phyloP scores from a whole-genome alignment of 2,329 filamentous ascomycete species.

The Penicillium italicum region DNA sequence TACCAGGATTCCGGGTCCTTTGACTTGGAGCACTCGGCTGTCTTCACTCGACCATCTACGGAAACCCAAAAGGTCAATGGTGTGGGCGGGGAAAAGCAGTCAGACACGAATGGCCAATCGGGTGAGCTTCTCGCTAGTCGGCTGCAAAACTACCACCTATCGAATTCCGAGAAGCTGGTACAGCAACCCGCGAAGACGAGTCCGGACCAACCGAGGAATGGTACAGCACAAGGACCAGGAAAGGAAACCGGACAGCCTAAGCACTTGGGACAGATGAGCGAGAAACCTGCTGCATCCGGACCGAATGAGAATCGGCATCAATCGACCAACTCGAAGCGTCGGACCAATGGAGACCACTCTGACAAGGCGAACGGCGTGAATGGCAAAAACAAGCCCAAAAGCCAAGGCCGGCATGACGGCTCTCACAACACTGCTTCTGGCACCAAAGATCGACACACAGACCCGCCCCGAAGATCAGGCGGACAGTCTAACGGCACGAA shows the following conservation, averaged over 20 bases:
- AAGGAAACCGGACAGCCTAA: constrained; percentile 32
- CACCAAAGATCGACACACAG: constrained; percentile 31
- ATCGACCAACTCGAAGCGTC: constrained; percentile 32
- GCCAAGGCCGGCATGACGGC: constrained; percentile 27
- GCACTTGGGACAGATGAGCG: constrained; percentile 21
- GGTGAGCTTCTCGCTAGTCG: constrained; percentile 37
- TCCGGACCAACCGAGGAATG: constrained; percentile 25
- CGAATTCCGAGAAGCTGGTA: constrained; percentile 31
- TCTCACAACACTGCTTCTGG: constrained; percentile 16
- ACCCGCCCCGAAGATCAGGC: constrained; percentile 27
- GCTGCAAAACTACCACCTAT: constrained; percentile 38
- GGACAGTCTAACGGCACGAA: constrained; percentile 26
- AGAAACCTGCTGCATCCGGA: constrained; percentile 22
- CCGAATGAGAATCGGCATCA: constrained; percentile 28
- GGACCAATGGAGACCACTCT: constrained; percentile 30
- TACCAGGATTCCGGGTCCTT: constrained; percentile 37
- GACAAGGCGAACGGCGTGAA: constrained; percentile 36
- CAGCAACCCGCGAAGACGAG: constrained; percentile 25
- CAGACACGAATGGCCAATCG: constrained; percentile 29
- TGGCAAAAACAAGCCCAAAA: constrained; percentile 36
- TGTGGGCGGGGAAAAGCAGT: constrained; percentile 9
- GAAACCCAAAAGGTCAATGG: constrained; percentile 22
- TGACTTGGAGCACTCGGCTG: constrained; percentile 33
- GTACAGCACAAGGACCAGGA: constrained; percentile 18
- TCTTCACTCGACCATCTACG: constrained; percentile 26